Percentiles rank a stretch among this genome's conserved stretches.
These are phyloP conservation scores for Capsicum rhomboideum DNA, from an alignment of 257 asterid genomes.

Conservation along the genomic window DNA sequence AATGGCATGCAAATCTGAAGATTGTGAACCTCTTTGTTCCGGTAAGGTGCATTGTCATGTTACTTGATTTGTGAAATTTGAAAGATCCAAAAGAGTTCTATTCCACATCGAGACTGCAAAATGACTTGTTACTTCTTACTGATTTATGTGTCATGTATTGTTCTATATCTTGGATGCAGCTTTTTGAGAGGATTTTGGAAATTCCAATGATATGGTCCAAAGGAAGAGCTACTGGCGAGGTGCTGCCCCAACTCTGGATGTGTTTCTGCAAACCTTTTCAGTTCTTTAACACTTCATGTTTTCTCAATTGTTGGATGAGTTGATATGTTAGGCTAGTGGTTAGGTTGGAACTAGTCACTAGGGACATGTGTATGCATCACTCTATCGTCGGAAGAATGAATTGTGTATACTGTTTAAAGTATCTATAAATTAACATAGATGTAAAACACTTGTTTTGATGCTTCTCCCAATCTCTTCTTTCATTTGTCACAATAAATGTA, in stretches of 20 bases:
- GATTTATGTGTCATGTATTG: background rate
- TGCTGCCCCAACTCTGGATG: constrained; percentile 41
- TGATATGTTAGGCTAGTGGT: background rate
- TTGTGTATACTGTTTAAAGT: background rate
- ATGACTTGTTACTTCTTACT: background rate
- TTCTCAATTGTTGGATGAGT: background rate
- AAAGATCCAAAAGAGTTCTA: constrained; percentile 4
- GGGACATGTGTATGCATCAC: background rate
- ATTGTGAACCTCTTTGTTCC: constrained; percentile 83
- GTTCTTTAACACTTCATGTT: background rate
- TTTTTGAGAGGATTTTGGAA: constrained; percentile 89
- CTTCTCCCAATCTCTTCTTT: background rate
- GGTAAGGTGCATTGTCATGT: constrained; percentile 43
- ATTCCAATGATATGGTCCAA: constrained; percentile 90
- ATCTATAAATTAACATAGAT: background rate
- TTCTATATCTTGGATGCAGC: constrained; percentile 40
- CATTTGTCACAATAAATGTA: background rate
- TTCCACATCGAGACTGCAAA: background rate
- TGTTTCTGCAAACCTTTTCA: background rate
- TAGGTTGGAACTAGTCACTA: background rate
- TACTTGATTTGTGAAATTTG: background rate
- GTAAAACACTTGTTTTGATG: background rate
- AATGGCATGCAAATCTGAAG: constrained; percentile 97
- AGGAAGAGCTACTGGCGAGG: constrained; percentile 99
- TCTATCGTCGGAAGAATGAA: background rate